Percentiles rank a stretch among this genome's conserved stretches.
Evolutionary conservation across 345 rosid species (phyloP).

Genomic region (Carallia brachiata): DNA sequence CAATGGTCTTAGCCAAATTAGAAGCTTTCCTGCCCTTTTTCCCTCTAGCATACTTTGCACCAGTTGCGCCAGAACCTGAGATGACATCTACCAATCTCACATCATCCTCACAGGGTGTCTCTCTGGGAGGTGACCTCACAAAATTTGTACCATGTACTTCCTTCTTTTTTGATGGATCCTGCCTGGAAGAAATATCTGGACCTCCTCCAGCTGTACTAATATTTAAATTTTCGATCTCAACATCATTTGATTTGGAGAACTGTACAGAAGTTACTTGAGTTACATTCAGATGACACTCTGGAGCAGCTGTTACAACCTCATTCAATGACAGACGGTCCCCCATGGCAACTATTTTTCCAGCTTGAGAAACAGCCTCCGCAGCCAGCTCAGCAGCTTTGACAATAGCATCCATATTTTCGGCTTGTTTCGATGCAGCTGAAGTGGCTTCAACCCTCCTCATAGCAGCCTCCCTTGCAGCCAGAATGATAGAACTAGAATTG

Average conservation of each 20-base stretch:
- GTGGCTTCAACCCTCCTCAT: slow-evolving; percentile 83
- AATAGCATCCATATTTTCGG: slow-evolving; percentile 88
- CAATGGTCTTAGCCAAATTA: slow-evolving; percentile 38
- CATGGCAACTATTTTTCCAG: slow-evolving; percentile 87
- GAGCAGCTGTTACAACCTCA: slow-evolving; percentile 68
- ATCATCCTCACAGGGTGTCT: slow-evolving; percentile 38
- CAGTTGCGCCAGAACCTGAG: slow-evolving; percentile 31
- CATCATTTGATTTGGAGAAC: slow-evolving; percentile 29
- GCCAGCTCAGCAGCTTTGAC: slow-evolving; percentile 96
- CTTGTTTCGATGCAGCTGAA: slow-evolving; percentile 82
- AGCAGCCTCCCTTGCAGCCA: slow-evolving; percentile 81
- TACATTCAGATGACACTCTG: slow-evolving; percentile 68
- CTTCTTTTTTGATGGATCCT: slow-evolving; percentile 28
- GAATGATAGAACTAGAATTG: slow-evolving; percentile 58
- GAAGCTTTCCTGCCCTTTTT: slow-evolving; percentile 42
- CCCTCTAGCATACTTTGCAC: slow-evolving; percentile 45
- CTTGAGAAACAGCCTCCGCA: slow-evolving; percentile 90
- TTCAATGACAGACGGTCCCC: slow-evolving; percentile 62
- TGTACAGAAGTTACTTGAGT: slow-evolving; percentile 39
- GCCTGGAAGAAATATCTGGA: slow-evolving; percentile 25
- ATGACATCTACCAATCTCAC: slow-evolving; percentile 39
- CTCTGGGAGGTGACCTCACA: slow-evolving; percentile 36
- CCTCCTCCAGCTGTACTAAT: slow-evolving; percentile 16
- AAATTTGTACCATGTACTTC: slow-evolving; percentile 35
- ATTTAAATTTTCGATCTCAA: slow-evolving; percentile 23